Base-by-base conservation (phyloP, 2,329 filamentous ascomycete genomes). In the Ascochyta fabae region DNA sequence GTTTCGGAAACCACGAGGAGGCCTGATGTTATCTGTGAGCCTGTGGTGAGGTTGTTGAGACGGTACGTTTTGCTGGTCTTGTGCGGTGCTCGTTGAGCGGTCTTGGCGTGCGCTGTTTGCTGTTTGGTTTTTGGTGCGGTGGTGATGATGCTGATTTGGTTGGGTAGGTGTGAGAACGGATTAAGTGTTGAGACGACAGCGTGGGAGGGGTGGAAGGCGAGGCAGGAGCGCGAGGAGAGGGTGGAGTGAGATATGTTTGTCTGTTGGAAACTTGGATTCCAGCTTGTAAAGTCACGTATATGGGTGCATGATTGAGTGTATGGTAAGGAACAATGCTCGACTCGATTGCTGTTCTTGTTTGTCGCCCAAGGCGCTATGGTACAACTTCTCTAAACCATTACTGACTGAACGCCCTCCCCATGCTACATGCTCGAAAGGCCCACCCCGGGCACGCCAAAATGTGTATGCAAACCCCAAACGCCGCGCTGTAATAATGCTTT, bases 111-210 rank as follows among this genome's bases (percentile, higher is more conserved):
- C 31, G 35, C 35, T 46, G 45, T 19, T 29, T 10, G 27, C 9
- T 9, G 9, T 8, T 26, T 6, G 4, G 6, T 26, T 6, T 3
- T 29, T 29, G 27, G 7, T 29, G 27, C 9, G 27, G 10, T 29
- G 27, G 9, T 10, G 27, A 29, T 29, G 27, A 29, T 7, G 43
- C 42, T 43, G 34, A 57, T 39, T n/a, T 16, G 15, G 13, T 23
- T 36, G 16, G 23, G 8, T 62, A 83, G 79, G 62, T 82, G 84
- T 69, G 80, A 79, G 24, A 77, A 80, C 63, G 83, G 83, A 19
- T 69, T 86, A 63, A 84, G 80, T 42, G 83, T 87, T 13, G 86
- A 88, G 71, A 88, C 85, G 31, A 88, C 86, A 33, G 78, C 79
- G 44, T 86, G 83, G 84, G 85, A 87, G 67, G 78, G 70, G 23